These are phyloP conservation scores for Ambrosia trifida DNA, from an alignment of 129 eudicot species.

Conservation along the genomic window DNA sequence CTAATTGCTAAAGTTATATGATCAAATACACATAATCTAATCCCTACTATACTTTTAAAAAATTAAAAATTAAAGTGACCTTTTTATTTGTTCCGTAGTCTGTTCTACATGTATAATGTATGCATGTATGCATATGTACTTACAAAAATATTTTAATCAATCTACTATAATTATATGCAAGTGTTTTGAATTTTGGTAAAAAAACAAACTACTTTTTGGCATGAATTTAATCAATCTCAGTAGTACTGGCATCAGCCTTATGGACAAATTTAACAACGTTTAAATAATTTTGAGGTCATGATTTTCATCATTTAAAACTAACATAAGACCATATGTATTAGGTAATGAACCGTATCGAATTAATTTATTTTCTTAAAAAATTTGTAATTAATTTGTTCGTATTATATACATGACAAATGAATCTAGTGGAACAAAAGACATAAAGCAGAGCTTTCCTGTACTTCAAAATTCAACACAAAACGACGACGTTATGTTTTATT, in stretches of 20 bases:
- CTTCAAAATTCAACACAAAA: constrained; percentile 28
- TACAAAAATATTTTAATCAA: too few relatives aligned
- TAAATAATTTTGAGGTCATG: constrained; percentile 8
- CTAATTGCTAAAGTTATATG: too few relatives aligned
- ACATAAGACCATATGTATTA: constrained; percentile 25
- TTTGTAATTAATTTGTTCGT: constrained; percentile 32
- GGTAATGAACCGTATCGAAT: constrained; percentile 22
- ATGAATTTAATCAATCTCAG: constrained; percentile 28
- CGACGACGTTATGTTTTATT: constrained; percentile 20
- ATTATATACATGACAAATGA: constrained; percentile 35
- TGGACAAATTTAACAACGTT: constrained; percentile 34
- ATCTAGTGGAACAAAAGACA: constrained; percentile 35
- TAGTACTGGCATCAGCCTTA: constrained; percentile 32
- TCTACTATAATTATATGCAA: neutral
- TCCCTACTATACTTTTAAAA: too few relatives aligned
- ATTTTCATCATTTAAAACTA: constrained; percentile 3
- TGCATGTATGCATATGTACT: too few relatives aligned
- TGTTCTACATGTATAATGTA: too few relatives aligned
- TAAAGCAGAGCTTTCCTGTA: constrained; percentile 31
- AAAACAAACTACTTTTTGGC: constrained; percentile 5
- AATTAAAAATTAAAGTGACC: too few relatives aligned
- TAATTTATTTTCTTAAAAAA: constrained; percentile 5
- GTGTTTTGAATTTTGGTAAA: constrained; percentile 26
- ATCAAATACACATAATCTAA: too few relatives aligned
- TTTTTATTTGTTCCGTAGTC: too few relatives aligned